Evolutionary conservation across 225 moss, liverwort and hornwort species (phyloP).

Genomic region (Bryoerythrophyllum caledonicum): DNA sequence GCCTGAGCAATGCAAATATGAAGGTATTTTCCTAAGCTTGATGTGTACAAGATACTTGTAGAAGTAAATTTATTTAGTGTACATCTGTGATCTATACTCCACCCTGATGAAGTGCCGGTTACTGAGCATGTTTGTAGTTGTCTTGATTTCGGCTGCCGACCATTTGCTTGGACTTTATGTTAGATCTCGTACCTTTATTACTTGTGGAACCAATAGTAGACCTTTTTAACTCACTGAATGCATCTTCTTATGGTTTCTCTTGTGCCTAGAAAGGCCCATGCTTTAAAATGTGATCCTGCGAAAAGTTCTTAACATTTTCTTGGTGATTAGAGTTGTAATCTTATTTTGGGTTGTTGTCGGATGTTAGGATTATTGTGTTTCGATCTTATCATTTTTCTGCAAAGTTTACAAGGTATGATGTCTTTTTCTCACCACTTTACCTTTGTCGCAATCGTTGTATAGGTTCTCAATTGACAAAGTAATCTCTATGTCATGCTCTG

Average conservation of each 20-base stretch:
- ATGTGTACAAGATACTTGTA: conserved; percentile 2
- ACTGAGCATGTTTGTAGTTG: not conserved
- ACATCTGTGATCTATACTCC: not conserved
- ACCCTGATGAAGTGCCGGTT: not conserved
- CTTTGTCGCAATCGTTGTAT: not conserved
- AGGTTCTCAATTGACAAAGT: not conserved
- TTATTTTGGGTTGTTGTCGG: conserved; percentile 11
- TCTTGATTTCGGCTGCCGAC: too few species aligned
- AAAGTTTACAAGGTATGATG: not conserved
- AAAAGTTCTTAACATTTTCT: not conserved
- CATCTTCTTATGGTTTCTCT: too few species aligned
- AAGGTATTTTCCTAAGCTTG: conserved; percentile 31
- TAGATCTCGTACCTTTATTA: too few species aligned
- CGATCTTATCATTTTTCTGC: not conserved
- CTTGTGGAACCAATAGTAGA: too few species aligned
- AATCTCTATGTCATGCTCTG: not conserved
- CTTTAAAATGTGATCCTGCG: not conserved
- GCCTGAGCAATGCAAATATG: conserved; percentile 21
- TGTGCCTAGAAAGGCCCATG: not conserved
- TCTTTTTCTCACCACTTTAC: not conserved
- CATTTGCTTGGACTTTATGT: too few species aligned
- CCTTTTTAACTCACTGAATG: too few species aligned
- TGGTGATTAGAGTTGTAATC: not conserved
- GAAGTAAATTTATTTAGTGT: not conserved
- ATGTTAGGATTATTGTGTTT: conserved; percentile 14